phyloP scores from a whole-genome alignment of 345 rosid genomes.

The Eucalyptus marginata region DNA sequence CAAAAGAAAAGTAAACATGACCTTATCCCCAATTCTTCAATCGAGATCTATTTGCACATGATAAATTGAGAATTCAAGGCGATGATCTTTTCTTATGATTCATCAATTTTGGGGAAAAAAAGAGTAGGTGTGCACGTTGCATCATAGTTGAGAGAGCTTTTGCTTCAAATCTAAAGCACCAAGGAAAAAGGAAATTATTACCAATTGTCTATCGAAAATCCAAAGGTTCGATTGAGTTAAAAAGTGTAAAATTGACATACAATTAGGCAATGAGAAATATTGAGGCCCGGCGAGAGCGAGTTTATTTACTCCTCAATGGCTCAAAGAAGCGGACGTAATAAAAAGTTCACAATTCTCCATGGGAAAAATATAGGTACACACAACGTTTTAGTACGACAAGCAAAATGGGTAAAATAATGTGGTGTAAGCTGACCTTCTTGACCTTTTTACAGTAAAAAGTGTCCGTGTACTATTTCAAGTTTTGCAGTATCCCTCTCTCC shows the following conservation, averaged over 20 bases:
- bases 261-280: neutral
- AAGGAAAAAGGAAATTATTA: neutral
- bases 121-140: neutral
- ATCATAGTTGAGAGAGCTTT: neutral
- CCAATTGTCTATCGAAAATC: neutral
- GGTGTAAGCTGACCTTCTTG: neutral
- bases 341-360: neutral
- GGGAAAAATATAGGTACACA: neutral
- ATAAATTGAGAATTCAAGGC: neutral
- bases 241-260: neutral
- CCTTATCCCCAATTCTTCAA: neutral
- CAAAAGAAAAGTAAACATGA: neutral
- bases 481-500: neutral
- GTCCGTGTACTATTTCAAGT: neutral
- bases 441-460: neutral
- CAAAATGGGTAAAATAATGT: neutral
- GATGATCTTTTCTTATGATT: neutral
- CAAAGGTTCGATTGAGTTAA: neutral
- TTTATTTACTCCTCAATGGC: neutral
- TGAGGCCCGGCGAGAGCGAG: neutral
- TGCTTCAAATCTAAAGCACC: neutral
- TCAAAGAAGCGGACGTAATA: neutral
- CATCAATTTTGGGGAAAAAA: neutral
- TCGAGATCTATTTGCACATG: neutral
- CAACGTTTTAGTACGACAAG: neutral